Base-by-base conservation (phyloP, 805 yeast species). In the Ogataea glucozyma region DNA sequence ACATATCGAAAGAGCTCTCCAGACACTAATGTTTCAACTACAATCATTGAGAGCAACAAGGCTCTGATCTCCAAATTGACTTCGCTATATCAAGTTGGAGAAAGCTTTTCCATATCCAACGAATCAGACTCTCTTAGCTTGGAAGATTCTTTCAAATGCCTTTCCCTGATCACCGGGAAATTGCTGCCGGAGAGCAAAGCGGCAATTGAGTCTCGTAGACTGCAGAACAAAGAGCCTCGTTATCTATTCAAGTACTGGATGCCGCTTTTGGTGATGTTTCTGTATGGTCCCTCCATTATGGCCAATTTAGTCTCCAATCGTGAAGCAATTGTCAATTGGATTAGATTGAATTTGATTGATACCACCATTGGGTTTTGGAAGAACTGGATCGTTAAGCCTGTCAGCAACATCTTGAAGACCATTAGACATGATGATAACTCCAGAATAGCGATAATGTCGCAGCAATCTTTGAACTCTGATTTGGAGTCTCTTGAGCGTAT, bases 361-460 rank as follows among this genome's bases (percentile, higher is more conserved):
- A 83, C 95, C 0, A 56, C 72, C 1, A 56, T 58, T 21, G 88
- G 91, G 4, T 83, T 90, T 53, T 76, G 82, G 70, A 64, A 71
- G 23, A 88, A 90, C 60, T 91, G 99, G 98, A 75, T 91, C 3
- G 67, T 88, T 30, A 75, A 75, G 34, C 99, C 98, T 1, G 57
- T 86, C 14, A 68, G 70, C 31, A 82, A 85, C 53, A 82, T 91
- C 49, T 66, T 88, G 51, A 73, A 78, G 35, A 88, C 95, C 0
- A 81, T 91, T n/a, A 73, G 93, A 40, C 93, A 87, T 61, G 97
- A 90, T 58, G 84, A 85, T 12, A 70, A 72, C 26, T 77, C 83
- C 1, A 77, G 82, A 45, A 78, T 89, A 32, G 85, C 96, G 0
- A 76, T 89, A 17, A 81, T 87, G 65, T 80, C 91, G 3, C 84